Evolutionary conservation across 2,329 filamentous ascomycete genomes (phyloP).

Genomic region (Nothopassalora personata): DNA sequence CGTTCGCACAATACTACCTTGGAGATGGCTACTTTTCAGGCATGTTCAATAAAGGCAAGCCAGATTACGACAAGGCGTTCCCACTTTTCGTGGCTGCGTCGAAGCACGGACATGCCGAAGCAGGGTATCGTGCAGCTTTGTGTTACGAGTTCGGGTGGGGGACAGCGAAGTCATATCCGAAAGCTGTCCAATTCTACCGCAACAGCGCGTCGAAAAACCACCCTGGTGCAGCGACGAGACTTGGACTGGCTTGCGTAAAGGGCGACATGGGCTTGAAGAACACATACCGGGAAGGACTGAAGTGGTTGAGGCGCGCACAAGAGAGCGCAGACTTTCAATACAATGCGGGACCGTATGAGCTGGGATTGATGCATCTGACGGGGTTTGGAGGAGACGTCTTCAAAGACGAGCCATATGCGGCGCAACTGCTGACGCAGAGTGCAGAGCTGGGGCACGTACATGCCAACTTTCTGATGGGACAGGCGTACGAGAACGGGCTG

Average conservation of each 20-base stretch:
- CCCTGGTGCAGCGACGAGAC: slow-evolving; percentile 86
- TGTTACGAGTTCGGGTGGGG: slow-evolving; percentile 99
- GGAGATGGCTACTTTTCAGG: slow-evolving; percentile 92
- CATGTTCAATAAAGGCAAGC: slow-evolving; percentile 88
- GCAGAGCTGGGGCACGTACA: slow-evolving; percentile 86
- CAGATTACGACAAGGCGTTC: slow-evolving; percentile 87
- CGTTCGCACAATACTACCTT: slow-evolving; percentile 96
- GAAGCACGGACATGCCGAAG: slow-evolving; percentile 96
- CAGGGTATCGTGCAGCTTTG: slow-evolving; percentile 83
- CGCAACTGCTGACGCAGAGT: slow-evolving; percentile 88
- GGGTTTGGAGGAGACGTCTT: slow-evolving; percentile 96
- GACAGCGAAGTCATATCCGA: slow-evolving; percentile 79
- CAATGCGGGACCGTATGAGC: slow-evolving; percentile 85
- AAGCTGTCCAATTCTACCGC: slow-evolving; percentile 89
- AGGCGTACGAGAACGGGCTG: slow-evolving; percentile 90
- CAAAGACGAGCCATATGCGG: slow-evolving; percentile 81
- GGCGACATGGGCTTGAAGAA: slow-evolving; percentile 76
- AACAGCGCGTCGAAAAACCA: slow-evolving; percentile 89
- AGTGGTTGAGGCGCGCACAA: slow-evolving; percentile 90
- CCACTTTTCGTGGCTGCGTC: slow-evolving; percentile 87
- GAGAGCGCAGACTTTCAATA: slow-evolving; percentile 89
- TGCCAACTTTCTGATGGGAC: slow-evolving; percentile 83
- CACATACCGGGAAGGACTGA: slow-evolving; percentile 83
- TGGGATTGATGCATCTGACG: slow-evolving; percentile 80
- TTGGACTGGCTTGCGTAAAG: slow-evolving; percentile 83